Percentiles rank a stretch among this genome's conserved stretches.
These are phyloP conservation scores for Xylaria multiplex DNA, from an alignment of 2,329 filamentous ascomycete species.

Conservation along the genomic window DNA sequence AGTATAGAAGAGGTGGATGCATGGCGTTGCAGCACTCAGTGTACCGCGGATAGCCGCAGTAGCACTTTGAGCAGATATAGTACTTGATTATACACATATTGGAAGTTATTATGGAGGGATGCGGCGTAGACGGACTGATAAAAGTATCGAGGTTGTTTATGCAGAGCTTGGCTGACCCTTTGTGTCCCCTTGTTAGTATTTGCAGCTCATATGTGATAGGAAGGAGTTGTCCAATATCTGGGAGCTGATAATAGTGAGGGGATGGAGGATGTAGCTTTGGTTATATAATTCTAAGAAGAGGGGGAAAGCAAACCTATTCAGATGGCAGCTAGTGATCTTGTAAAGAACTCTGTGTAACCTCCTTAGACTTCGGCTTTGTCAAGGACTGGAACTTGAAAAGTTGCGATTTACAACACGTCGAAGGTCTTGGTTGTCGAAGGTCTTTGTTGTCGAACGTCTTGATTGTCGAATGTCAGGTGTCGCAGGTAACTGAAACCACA, in stretches of 20 bases:
- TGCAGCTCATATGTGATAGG: neutral
- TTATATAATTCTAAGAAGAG: neutral
- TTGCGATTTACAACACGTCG: neutral
- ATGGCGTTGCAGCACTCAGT: conserved; percentile 24
- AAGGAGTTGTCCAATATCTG: neutral
- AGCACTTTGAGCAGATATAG: conserved; percentile 34
- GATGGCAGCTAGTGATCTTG: neutral
- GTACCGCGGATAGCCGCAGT: conserved; percentile 28
- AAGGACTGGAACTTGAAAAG: neutral
- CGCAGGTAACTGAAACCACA: neutral
- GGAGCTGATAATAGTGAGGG: neutral
- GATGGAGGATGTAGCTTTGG: neutral
- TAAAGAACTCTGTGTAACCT: neutral
- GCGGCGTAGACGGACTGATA: neutral
- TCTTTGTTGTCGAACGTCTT: neutral
- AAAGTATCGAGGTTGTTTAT: neutral
- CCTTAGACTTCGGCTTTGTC: conserved; percentile 1
- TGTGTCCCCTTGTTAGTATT: neutral
- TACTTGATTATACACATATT: conserved; percentile 35
- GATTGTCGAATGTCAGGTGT: neutral
- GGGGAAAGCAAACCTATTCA: too few relatives aligned
- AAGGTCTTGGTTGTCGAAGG: neutral
- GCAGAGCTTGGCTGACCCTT: neutral
- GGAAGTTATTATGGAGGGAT: neutral
- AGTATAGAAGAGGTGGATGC: conserved; percentile 29